A percentile compares a stretch with the other conserved stretches of the same genome.
These are phyloP conservation scores for Elsinoe batatas DNA, from an alignment of 2,329 filamentous ascomycete species.

Conservation along the genomic window DNA sequence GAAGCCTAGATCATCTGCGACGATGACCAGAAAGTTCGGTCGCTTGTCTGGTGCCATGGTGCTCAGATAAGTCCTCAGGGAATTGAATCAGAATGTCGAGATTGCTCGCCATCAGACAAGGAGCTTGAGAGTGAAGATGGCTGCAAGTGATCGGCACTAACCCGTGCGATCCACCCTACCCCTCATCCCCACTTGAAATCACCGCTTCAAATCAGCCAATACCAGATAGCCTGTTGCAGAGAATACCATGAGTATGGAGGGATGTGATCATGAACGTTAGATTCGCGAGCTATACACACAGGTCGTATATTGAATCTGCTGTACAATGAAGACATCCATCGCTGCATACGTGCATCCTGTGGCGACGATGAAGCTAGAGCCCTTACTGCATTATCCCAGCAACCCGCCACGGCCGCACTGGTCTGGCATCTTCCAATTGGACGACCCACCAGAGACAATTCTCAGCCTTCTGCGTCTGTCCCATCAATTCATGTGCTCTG, in stretches of 20 bases:
- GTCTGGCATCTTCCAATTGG: conserved; percentile 77
- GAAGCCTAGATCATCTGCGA: conserved; percentile 52
- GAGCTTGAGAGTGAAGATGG: no score
- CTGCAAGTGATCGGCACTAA: no score
- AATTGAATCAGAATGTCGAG: no score
- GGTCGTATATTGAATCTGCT: background rate
- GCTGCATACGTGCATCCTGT: background rate
- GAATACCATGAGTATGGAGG: background rate
- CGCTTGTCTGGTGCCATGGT: conserved; percentile 28
- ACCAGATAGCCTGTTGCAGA: no score
- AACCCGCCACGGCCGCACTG: conserved; percentile 67
- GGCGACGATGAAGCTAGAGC: background rate
- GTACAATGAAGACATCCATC: background rate
- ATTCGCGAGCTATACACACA: background rate
- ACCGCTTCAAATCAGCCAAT: no score
- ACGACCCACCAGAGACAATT: conserved; percentile 97
- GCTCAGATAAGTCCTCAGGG: no score
- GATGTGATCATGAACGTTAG: background rate
- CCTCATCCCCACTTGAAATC: no score
- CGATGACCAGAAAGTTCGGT: conserved; percentile 51
- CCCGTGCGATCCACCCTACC: no score
- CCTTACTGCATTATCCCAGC: conserved; percentile 19
- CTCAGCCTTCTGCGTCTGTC: conserved; percentile 77
- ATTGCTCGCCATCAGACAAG: no score
- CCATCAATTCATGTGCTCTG: conserved; percentile 76